Evolutionary conservation across 2,329 filamentous ascomycete species (phyloP).

Genomic region (Mycosphaerella arachidis): DNA sequence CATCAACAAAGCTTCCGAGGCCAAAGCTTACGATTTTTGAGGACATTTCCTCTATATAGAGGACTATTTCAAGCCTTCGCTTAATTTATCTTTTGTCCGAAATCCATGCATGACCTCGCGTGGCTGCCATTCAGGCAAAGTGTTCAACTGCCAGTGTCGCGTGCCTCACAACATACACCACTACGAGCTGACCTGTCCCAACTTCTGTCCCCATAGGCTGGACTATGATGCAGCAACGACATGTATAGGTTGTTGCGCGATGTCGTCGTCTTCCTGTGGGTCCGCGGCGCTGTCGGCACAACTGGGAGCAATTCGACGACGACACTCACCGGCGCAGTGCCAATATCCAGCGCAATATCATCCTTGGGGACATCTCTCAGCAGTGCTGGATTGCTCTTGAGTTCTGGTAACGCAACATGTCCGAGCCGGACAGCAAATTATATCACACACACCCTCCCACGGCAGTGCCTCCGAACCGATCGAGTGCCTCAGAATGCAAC

Average conservation of each 20-base stretch:
- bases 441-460: conserved; percentile 71
- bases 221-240: conserved; percentile 19
- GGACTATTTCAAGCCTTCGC: neutral
- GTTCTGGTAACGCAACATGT: conserved; percentile 35
- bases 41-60: neutral
- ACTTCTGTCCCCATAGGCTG: conserved; percentile 3
- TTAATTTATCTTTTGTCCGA: neutral
- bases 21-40: neutral
- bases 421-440: conserved; percentile 68
- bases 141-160: conserved; percentile 8
- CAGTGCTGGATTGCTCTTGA: conserved; percentile 5
- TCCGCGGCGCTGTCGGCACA: conserved; percentile 15
- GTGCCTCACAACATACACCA: neutral
- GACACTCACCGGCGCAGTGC: conserved; percentile 9
- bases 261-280: conserved; percentile 18
- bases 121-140: neutral
- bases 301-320: conserved; percentile 5
- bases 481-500: conserved; percentile 39
- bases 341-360: neutral
- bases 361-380: conserved; percentile 3
- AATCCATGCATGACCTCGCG: neutral
- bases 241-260: conserved; percentile 26
- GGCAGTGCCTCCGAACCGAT: conserved; percentile 67
- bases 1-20: neutral
- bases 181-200: neutral